A percentile compares a stretch with the other conserved stretches of the same genome.
phyloP scores from a whole-genome alignment of 164 flowering plant species.

The Stephania japonica region DNA sequence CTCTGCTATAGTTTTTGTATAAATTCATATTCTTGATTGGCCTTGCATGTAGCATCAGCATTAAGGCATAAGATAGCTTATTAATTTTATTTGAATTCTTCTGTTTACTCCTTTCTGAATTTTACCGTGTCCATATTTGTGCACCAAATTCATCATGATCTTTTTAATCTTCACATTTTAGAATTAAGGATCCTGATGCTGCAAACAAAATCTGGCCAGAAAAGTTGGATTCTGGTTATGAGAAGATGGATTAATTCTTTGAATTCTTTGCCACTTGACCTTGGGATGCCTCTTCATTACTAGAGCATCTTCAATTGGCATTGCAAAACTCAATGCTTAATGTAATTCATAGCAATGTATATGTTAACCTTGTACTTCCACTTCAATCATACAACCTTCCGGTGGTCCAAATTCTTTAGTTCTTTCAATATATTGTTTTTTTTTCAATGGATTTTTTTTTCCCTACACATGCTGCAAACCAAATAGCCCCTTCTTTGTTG shows the following conservation, averaged over 20 bases:
- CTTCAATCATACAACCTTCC: too few relatives aligned
- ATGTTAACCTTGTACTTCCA: background rate
- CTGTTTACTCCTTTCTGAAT: background rate
- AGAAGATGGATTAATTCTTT: background rate
- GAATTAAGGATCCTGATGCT: background rate
- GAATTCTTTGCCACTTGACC: background rate
- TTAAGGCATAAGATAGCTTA: background rate
- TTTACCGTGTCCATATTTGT: background rate
- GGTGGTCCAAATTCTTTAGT: too few relatives aligned
- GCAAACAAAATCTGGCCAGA: background rate
- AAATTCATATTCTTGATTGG: background rate
- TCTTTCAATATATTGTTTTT: too few relatives aligned
- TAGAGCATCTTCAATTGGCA: background rate
- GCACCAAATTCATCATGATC: background rate
- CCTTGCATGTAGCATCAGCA: background rate
- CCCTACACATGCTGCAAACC: too few relatives aligned
- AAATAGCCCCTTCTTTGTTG: background rate
- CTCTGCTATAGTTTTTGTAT: constrained; percentile 2
- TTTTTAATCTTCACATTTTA: background rate
- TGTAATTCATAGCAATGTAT: background rate
- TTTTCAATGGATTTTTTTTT: too few relatives aligned
- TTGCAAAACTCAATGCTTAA: background rate
- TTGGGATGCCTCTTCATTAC: background rate
- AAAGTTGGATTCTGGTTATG: background rate
- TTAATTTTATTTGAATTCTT: background rate